Base-by-base conservation (phyloP, 75 land plant species). In the Pseudotsuga menziesii region DNA sequence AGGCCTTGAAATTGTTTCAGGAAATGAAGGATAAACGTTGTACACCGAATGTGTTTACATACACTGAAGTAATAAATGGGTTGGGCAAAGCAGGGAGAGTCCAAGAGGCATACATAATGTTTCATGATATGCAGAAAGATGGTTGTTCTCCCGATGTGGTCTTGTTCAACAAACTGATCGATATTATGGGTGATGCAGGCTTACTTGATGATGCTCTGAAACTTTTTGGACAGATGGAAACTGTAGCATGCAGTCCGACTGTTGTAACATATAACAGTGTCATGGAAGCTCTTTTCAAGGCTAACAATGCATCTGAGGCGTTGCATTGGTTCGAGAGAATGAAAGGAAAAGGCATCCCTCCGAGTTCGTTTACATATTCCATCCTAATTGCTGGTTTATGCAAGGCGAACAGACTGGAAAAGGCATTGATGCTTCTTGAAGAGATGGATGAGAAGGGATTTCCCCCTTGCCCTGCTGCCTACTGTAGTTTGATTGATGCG, bases 361-460 rank as follows among this genome's bases (percentile, higher is more conserved):
- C 94, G 19, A 92, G 87, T 76, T 81, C 84, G 19, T 86, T 80
- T 73, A 94, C 97, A 57, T 94, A 94, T 64, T 89, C 94, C 20
- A 92, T 90, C 61, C 83, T 94, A 22, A 88, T 94, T 56, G 90
- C 88, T 82, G 91, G 90, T 39, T 88, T 92, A 72, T 92, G 94
- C 78, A 94, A 90, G 80, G 89, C 78, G 5, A 87, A 90, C 67
- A 83, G 89, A 79, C 60, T 94, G 36, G 90, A 90, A 60, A 88
- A 86, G 61, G 97, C 97, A 39, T 79, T 90, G 72, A 55, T 84
- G 54, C 81, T 94, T 12, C 85, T 94, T 23, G 90, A 92, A 80
- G 94, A 91, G 75, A 92, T 94, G 97, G 91, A 91, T 64, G 93
- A 91, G 77, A 91, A 91, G 77, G 93, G 93, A 22, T 85, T 86